Conservation (phyloP, 2,329 filamentous ascomycete species). For the Talaromyces marneffei region DNA sequence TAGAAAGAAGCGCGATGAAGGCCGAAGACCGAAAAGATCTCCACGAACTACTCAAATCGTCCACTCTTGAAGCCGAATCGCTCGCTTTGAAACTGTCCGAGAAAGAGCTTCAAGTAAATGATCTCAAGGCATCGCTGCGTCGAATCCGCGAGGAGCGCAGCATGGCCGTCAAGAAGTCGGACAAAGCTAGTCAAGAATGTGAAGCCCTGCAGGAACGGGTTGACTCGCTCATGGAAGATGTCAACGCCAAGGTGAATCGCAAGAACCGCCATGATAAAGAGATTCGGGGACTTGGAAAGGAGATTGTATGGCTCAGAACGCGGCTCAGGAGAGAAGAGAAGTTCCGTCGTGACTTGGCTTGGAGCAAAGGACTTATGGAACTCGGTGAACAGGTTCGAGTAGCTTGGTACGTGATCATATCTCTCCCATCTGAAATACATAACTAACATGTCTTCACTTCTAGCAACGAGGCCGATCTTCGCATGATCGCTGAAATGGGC, state of each 20-base stretch:
- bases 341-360: constrained; percentile 73
- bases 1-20: constrained; percentile 46
- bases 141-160: constrained; percentile 48
- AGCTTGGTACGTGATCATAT: constrained; percentile 66
- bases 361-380: constrained; percentile 80
- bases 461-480: constrained; percentile 88
- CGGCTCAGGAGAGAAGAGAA: constrained; percentile 72
- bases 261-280: constrained; percentile 52
- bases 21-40: constrained; percentile 41
- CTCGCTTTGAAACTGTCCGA: constrained; percentile 68
- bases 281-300: constrained; percentile 74
- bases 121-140: constrained; percentile 56
- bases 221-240: constrained; percentile 54
- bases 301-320: constrained; percentile 86
- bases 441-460: constrained; percentile 10
- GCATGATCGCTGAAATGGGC: constrained; percentile 78
- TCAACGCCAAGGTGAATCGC: constrained; percentile 38
- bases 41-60: constrained; percentile 44
- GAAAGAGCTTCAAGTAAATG: constrained; percentile 60
- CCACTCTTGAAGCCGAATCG: constrained; percentile 51
- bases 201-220: constrained; percentile 54
- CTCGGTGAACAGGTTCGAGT: constrained; percentile 59
- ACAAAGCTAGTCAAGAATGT: constrained; percentile 37
- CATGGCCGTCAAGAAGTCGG: constrained; percentile 36
- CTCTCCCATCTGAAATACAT: neutral